These are phyloP conservation scores for Trichaptum fuscoviolaceum DNA, from an alignment of 768 basidiomycete species.

Conservation along the genomic window DNA sequence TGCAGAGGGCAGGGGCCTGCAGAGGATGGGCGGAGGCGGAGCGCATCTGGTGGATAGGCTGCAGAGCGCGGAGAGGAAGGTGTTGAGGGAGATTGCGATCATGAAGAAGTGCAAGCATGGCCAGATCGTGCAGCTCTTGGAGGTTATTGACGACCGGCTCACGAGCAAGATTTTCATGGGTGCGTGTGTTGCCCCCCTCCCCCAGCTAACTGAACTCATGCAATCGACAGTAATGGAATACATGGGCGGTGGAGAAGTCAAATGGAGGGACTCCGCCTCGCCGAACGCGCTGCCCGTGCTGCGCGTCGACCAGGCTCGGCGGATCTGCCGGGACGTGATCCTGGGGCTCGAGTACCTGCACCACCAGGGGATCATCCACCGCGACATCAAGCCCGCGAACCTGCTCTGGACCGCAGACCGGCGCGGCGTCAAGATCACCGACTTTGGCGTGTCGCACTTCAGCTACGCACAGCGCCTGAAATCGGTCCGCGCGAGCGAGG, in stretches of 20 bases:
- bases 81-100: slow-evolving; percentile 92
- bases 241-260: slow-evolving; percentile 91
- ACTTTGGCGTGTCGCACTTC: slow-evolving; percentile 97
- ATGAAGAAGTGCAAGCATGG: slow-evolving; percentile 96
- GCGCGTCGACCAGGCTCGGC: slow-evolving; percentile 74
- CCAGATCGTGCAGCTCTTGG: slow-evolving; percentile 82
- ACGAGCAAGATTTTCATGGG: slow-evolving; percentile 91
- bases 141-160: slow-evolving; percentile 92
- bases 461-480: slow-evolving; percentile 76
- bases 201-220: slow-evolving; percentile 3
- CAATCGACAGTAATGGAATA: slow-evolving; percentile 89
- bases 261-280: slow-evolving; percentile 59
- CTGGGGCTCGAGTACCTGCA: slow-evolving; percentile 95
- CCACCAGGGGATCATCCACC: slow-evolving; percentile 96
- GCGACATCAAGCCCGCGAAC: slow-evolving; percentile 99
- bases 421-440: slow-evolving; percentile 90
- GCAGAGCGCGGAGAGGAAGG: slow-evolving; percentile 73
- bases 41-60: slow-evolving; percentile 62
- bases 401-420: slow-evolving; percentile 87
- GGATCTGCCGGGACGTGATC: slow-evolving; percentile 89
- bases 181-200: slow-evolving; percentile 39
- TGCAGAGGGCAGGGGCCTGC: slow-evolving; percentile 18
- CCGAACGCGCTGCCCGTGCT: slow-evolving; percentile 61
- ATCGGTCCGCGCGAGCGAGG: not conserved
- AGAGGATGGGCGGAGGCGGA: slow-evolving; percentile 38